Conservation (phyloP, 2,329 filamentous ascomycete species). For the Hymenotorrendiella dingleyae region DNA sequence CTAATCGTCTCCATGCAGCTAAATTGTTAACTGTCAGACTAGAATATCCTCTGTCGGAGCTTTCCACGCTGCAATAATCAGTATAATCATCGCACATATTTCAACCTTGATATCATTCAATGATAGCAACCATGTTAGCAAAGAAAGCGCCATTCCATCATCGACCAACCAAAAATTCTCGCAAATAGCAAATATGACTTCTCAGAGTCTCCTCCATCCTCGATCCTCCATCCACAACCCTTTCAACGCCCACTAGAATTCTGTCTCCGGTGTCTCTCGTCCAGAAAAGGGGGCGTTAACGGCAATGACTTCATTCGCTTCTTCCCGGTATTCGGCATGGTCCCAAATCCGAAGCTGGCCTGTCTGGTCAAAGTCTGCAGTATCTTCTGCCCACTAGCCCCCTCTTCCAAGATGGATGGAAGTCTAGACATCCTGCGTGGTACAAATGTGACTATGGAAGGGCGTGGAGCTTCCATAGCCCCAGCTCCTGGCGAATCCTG, state of each 20-base stretch:
- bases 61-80: too few relatives aligned
- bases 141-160: too few relatives aligned
- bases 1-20: too few relatives aligned
- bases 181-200: too few relatives aligned
- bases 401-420: background rate
- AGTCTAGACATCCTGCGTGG: background rate
- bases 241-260: background rate
- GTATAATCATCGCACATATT: too few relatives aligned
- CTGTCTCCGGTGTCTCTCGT: background rate
- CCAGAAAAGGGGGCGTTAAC: constrained; percentile 7
- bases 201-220: too few relatives aligned
- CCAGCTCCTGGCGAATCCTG: background rate
- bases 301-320: constrained; percentile 5
- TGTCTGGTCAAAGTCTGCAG: constrained; percentile 3
- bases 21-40: too few relatives aligned
- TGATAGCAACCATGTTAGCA: too few relatives aligned
- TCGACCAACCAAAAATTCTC: too few relatives aligned
- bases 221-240: background rate
- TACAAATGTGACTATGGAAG: background rate
- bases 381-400: background rate
- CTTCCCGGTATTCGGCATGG: background rate
- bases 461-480: background rate
- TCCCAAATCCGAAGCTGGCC: constrained; percentile 4
- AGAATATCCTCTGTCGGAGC: too few relatives aligned
- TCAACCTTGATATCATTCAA: too few relatives aligned